A percentile compares a stretch with the other conserved stretches of the same genome.
These are phyloP conservation scores for Physcomitrium patens DNA, from an alignment of 225 moss, liverwort and hornwort genomes.

Conservation along the genomic window DNA sequence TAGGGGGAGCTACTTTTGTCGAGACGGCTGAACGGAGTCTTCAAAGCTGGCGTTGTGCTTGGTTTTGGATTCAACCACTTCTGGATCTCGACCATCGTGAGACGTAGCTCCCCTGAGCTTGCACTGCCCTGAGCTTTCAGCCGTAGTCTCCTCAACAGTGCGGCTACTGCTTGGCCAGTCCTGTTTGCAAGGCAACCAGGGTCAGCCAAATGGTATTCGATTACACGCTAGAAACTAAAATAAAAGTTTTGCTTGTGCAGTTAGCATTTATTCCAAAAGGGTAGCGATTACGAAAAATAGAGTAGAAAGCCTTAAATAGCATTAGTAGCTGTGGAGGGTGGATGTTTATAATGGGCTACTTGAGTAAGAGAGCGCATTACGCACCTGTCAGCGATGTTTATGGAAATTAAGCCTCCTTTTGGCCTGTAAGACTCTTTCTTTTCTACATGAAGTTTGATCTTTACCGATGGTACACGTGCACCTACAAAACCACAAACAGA, in stretches of 20 bases:
- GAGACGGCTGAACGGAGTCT: conserved; percentile 33
- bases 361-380: conserved; percentile 7
- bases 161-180: conserved; percentile 88
- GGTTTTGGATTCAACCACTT: conserved; percentile 74
- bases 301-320: neutral
- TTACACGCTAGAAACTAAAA: neutral
- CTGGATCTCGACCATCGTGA: conserved; percentile 71
- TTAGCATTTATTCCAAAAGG: neutral
- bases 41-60: conserved; percentile 24
- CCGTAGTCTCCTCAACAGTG: conserved; percentile 70
- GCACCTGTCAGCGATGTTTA: conserved; percentile 79
- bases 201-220: neutral
- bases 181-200: conserved; percentile 39
- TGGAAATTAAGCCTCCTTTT: conserved; percentile 57
- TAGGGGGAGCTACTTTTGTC: conserved; percentile 54
- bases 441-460: conserved; percentile 62
- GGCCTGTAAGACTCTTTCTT: conserved; percentile 71
- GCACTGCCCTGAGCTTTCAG: conserved; percentile 73
- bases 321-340: neutral
- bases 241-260: neutral
- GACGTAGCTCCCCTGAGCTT: conserved; percentile 75
- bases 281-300: neutral
- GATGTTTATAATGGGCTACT: conserved; percentile 1
- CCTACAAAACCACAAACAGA: conserved; percentile 45
- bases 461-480: conserved; percentile 72